Evolutionary conservation across 331 rosid species (phyloP), one percentile per base, ranked within the genome.

Genomic region (Malus hybrid): DNA sequence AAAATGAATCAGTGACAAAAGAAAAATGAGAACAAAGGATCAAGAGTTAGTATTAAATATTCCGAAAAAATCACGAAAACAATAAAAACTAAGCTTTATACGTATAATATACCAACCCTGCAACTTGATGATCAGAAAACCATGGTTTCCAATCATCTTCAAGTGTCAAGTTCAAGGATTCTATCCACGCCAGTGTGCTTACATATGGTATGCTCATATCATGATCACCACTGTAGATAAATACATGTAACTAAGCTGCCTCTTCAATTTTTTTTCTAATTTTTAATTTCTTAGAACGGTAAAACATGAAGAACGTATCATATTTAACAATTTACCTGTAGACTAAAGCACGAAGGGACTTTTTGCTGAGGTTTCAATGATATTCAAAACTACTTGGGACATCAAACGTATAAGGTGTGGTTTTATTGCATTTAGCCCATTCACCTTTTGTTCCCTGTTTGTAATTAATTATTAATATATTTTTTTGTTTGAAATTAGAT

Each of bases 71-170:
- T 44, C 60, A 46, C 4, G 10, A 11, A 50, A 27, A 15, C 18
- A 70, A 27, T 24, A 42, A 10, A 42, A 42, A 42, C 14, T 42
- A 13, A 42, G 48, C 48, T 42, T 42, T 10, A 42, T 42, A 42
- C 13, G 13, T 42, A 10, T 42, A 42, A 42, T 10, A 42, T 48
- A 65, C 73, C 4, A 65, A 78, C 81, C 81, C 81, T 6, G 81
- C 34, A 52, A 78, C 71, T 71, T 71, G 66, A 31, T 54, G 19
- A 28, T 71, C 60, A 63, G 36, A 71, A 65, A 71, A 63, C 77
- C 81, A 78, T 63, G 77, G 77, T 71, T 63, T 78, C 81, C 81
- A 78, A 15, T 65, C 71, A 34, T 63, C 33, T 24, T 52, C 67
- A 36, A 71, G 13, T 27, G 63, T 32, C 19, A 64, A 63, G 62